A percentile compares a stretch with the other conserved stretches of the same genome.
Conservation (phyloP, 176 grass and related monocot genomes). For the Triticum monococcum region DNA sequence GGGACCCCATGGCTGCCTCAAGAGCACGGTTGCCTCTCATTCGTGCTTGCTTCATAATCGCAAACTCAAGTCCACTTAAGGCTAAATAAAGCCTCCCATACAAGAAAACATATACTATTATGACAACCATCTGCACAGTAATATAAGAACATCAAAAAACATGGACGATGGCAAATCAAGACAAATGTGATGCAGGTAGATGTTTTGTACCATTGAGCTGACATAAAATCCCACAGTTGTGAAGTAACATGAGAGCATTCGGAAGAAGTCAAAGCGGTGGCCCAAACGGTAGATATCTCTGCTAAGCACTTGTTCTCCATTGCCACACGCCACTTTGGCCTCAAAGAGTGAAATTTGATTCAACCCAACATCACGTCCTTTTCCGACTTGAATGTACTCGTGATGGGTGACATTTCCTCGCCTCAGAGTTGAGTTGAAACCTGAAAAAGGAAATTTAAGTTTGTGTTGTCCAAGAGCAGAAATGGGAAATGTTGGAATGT, state of each 20-base stretch:
- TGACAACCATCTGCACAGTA: conserved; percentile 64
- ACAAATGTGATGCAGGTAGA: not conserved
- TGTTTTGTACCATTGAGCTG: conserved; percentile 71
- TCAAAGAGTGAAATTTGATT: conserved; percentile 93
- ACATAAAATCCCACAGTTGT: conserved; percentile 90
- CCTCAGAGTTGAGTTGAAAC: conserved; percentile 88
- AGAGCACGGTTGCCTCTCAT: conserved; percentile 71
- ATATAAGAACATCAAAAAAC: conserved; percentile 17
- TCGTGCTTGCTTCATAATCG: conserved; percentile 76
- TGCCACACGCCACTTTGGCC: conserved; percentile 92
- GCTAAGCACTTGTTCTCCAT: conserved; percentile 84
- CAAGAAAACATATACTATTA: conserved; percentile 83
- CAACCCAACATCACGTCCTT: conserved; percentile 89
- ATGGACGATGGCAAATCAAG: conserved; percentile 16
- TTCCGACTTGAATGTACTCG: conserved; percentile 93
- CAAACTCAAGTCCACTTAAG: conserved; percentile 70
- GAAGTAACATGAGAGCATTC: conserved; percentile 86
- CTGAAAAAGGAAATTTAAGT: conserved; percentile 36
- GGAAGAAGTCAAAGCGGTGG: conserved; percentile 91
- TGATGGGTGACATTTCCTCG: conserved; percentile 90
- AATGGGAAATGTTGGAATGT: not conserved
- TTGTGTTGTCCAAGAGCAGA: not conserved
- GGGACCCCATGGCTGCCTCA: conserved; percentile 83
- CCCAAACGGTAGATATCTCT: conserved; percentile 87
- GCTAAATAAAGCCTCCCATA: conserved; percentile 91